A percentile compares a stretch with the other conserved stretches of the same genome.
Conservation (phyloP, 805 yeast genomes). For the Metschnikowia picachoensis region DNA sequence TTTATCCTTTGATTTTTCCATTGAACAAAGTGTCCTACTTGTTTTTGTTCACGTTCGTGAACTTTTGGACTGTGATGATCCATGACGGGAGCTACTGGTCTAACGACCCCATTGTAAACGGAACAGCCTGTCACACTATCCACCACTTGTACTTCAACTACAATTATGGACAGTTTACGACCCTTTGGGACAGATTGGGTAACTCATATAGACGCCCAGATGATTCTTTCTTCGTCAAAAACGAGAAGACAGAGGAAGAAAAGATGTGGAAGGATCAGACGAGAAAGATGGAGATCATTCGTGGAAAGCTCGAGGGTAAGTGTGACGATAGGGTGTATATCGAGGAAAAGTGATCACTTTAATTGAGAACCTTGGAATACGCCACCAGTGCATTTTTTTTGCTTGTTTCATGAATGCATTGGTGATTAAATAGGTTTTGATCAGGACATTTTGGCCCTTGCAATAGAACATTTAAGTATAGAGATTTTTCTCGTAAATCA, state of each 20-base stretch:
- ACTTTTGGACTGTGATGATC: conserved; percentile 98
- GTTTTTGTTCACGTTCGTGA: conserved; percentile 80
- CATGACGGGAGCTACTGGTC: conserved; percentile 97
- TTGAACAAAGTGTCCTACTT: conserved; percentile 84
- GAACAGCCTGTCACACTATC: conserved; percentile 97
- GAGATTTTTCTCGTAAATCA: no score
- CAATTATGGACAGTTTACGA: conserved; percentile 97
- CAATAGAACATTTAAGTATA: no score
- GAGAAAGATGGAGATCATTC: conserved; percentile 71
- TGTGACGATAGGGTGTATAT: conserved; percentile 73
- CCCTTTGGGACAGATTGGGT: conserved; percentile 96
- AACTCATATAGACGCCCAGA: conserved; percentile 93
- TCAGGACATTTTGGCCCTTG: no score
- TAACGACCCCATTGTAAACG: conserved; percentile 90
- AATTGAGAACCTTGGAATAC: no score
- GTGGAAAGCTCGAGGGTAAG: conserved; percentile 75
- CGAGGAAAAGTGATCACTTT: conserved; percentile 4
- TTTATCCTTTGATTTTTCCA: conserved; percentile 90
- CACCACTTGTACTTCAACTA: conserved; percentile 97
- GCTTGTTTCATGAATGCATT: no score
- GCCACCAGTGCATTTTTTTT: no score
- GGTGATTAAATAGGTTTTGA: no score
- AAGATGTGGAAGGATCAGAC: conserved; percentile 69
- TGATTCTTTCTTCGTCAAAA: conserved; percentile 62
- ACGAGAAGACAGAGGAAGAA: conserved; percentile 52